Conservation (phyloP, 2,329 filamentous ascomycete species). For the Scedosporium minutisporum region DNA sequence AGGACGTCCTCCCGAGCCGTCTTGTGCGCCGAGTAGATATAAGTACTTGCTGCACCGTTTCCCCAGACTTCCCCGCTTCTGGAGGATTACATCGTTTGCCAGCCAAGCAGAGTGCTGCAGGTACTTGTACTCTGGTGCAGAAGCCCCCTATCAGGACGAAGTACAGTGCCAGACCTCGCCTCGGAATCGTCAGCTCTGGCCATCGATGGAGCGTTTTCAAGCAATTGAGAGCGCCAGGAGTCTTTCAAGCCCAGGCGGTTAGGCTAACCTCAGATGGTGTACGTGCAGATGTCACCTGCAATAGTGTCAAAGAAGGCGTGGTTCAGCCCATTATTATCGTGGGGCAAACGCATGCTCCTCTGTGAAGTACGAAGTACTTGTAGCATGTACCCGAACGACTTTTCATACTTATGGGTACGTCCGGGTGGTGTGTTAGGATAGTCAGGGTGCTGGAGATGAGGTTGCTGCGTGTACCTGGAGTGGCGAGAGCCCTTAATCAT, state of each 20-base stretch:
- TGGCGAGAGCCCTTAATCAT: not conserved
- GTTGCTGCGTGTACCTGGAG: not conserved
- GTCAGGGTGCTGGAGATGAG: not conserved
- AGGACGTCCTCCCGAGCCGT: not conserved
- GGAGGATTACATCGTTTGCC: not conserved
- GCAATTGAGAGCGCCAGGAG: not conserved
- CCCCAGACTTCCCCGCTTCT: not conserved
- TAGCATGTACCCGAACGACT: too few species aligned
- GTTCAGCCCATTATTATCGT: too few species aligned
- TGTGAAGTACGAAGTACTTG: too few species aligned
- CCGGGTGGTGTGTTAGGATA: not conserved
- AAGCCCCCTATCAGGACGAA: not conserved
- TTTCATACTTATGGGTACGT: too few species aligned
- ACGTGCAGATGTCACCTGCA: not conserved
- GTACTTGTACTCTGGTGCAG: not conserved
- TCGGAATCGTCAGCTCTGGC: not conserved
- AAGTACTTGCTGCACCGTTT: not conserved
- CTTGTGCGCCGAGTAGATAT: not conserved
- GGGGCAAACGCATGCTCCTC: too few species aligned
- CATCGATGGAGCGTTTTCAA: not conserved
- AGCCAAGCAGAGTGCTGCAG: not conserved
- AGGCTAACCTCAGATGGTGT: not conserved
- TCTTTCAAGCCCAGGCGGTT: not conserved
- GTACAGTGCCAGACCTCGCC: not conserved
- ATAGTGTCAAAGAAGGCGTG: not conserved